Conservation (phyloP, 1,284 basidiomycete genomes). For the Microbotryum scabiosae region DNA sequence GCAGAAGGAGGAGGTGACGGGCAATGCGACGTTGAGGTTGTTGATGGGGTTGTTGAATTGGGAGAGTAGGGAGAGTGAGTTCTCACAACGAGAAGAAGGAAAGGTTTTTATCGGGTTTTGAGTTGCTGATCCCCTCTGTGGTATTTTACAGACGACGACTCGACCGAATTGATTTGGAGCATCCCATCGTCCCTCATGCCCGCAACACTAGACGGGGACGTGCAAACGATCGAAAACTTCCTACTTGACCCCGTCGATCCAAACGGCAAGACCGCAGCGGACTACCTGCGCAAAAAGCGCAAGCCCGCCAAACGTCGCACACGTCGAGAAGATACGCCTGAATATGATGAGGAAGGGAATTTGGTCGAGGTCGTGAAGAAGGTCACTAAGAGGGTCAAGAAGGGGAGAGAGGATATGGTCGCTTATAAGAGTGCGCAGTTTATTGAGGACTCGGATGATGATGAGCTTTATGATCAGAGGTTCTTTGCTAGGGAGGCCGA, state of each 20-base stretch:
- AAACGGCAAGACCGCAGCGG: slow-evolving; percentile 56
- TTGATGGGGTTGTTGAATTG: slow-evolving; percentile 64
- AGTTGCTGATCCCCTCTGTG: slow-evolving; percentile 12
- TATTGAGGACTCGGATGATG: slow-evolving; percentile 58
- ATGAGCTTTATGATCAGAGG: slow-evolving; percentile 46
- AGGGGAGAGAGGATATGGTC: slow-evolving; percentile 53
- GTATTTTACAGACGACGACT: neutral
- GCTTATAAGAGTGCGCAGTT: slow-evolving; percentile 79
- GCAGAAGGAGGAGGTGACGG: slow-evolving; percentile 63
- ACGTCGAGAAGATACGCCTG: slow-evolving; percentile 48
- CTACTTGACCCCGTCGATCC: slow-evolving; percentile 64
- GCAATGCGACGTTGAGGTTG: slow-evolving; percentile 68
- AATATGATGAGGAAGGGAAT: slow-evolving; percentile 35
- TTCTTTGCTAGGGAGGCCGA: slow-evolving; percentile 69
- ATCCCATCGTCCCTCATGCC: slow-evolving; percentile 60
- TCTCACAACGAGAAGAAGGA: no score
- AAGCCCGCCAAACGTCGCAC: slow-evolving; percentile 36
- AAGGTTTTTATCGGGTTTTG: slow-evolving; percentile 3
- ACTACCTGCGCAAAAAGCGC: slow-evolving; percentile 57
- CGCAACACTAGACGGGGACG: slow-evolving; percentile 53
- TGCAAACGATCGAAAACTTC: slow-evolving; percentile 66
- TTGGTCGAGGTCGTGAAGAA: slow-evolving; percentile 36
- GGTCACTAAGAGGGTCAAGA: slow-evolving; percentile 43
- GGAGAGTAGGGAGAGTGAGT: slow-evolving; percentile 54
- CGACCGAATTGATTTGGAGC: slow-evolving; percentile 49